A percentile compares a stretch with the other conserved stretches of the same genome.
Conservation (phyloP, 2,329 filamentous ascomycete species). For the Colletotrichum orchidophilum region DNA sequence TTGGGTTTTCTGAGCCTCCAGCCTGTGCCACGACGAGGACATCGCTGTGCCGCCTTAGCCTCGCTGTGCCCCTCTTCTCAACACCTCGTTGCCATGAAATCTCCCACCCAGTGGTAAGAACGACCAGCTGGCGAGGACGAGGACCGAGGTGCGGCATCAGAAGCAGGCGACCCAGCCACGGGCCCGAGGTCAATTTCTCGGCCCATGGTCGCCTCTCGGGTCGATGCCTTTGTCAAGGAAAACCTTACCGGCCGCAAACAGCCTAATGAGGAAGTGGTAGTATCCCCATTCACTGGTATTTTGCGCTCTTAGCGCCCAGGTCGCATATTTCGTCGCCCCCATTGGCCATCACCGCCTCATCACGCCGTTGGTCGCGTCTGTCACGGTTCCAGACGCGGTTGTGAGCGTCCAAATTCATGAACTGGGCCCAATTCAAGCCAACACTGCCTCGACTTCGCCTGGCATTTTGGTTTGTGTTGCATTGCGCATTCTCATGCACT, state of each 20-base stretch:
- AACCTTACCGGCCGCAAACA: not conserved
- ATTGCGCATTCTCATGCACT: conserved; percentile 38
- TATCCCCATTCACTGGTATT: not conserved
- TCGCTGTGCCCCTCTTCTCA: conserved; percentile 1
- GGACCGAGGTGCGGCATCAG: not conserved
- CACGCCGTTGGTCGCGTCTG: conserved; percentile 24
- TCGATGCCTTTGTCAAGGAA: conserved; percentile 3
- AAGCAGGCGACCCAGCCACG: not conserved
- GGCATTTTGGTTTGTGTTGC: conserved; percentile 1
- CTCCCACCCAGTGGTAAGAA: not conserved
- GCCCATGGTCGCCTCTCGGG: not conserved
- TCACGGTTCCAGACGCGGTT: conserved; percentile 19
- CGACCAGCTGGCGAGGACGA: conserved; percentile 1
- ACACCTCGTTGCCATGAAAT: not conserved
- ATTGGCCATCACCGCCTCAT: conserved; percentile 29
- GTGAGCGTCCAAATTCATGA: conserved; percentile 8
- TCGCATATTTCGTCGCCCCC: conserved; percentile 26
- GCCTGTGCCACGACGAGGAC: conserved; percentile 17
- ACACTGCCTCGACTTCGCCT: conserved; percentile 8
- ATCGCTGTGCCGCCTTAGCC: conserved; percentile 11
- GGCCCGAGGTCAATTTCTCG: not conserved
- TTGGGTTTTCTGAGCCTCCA: not conserved
- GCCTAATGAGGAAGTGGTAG: conserved; percentile 5
- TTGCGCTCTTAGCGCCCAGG: conserved; percentile 29
- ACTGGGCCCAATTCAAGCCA: not conserved